Evolutionary conservation across 2,329 filamentous ascomycete genomes (phyloP).

Genomic region (Fusarium vanettenii): DNA sequence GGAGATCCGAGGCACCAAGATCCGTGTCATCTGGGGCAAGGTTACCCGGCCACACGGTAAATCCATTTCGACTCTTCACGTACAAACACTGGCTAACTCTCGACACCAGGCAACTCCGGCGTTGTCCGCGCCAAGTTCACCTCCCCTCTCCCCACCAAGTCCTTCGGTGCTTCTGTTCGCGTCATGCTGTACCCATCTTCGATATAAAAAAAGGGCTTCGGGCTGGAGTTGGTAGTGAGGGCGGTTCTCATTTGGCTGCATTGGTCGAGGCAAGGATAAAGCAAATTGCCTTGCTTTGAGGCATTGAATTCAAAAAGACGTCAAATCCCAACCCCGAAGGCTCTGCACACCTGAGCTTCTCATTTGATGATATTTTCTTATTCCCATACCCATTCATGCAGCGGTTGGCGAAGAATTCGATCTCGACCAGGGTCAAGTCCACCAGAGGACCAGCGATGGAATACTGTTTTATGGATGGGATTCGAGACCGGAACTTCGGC

Average conservation of each 20-base stretch:
- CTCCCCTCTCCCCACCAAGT: slow-evolving; percentile 94
- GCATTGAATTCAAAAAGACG: slow-evolving; percentile 66
- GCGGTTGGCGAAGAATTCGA: slow-evolving; percentile 40
- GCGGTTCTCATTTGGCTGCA: slow-evolving; percentile 71
- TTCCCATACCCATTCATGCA: slow-evolving; percentile 27
- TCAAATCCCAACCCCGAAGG: slow-evolving; percentile 52
- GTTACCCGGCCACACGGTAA: slow-evolving; percentile 94
- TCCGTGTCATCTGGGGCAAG: slow-evolving; percentile 99
- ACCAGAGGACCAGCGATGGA: slow-evolving; percentile 43
- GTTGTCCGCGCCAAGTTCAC: slow-evolving; percentile 98
- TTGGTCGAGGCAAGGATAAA: slow-evolving; percentile 69
- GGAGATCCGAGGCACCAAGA: slow-evolving; percentile 97
- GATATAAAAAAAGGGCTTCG: slow-evolving; percentile 82
- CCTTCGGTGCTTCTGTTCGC: slow-evolving; percentile 95
- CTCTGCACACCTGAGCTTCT: slow-evolving; percentile 40
- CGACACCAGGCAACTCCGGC: slow-evolving; percentile 85
- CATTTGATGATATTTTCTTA: slow-evolving; percentile 37
- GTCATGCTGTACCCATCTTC: slow-evolving; percentile 98
- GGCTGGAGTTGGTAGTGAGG: slow-evolving; percentile 72
- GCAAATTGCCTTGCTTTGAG: slow-evolving; percentile 64
- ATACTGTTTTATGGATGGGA: slow-evolving; percentile 38
- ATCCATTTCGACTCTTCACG: slow-evolving; percentile 41
- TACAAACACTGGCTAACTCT: slow-evolving; percentile 24
- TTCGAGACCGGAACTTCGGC: slow-evolving; percentile 35
- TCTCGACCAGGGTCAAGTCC: slow-evolving; percentile 37